phyloP scores from a whole-genome alignment of 768 basidiomycete genomes.

The Clavaria fumosa region DNA sequence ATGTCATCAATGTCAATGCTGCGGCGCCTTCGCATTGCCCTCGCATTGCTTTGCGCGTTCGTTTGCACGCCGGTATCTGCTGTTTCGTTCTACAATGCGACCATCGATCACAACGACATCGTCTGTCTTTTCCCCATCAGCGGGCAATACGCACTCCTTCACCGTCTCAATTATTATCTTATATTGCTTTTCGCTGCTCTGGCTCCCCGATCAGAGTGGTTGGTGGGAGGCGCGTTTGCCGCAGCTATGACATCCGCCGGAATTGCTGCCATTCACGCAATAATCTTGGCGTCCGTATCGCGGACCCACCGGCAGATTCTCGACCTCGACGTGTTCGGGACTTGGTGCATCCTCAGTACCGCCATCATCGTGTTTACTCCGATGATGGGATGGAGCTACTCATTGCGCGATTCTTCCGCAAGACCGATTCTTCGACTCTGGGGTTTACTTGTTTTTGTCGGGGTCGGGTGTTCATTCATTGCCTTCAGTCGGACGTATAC shows the following conservation, averaged over 20 bases:
- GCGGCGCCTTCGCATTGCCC: background rate
- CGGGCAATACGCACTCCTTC: constrained; percentile 4
- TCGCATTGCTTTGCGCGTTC: background rate
- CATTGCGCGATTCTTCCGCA: background rate
- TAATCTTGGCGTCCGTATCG: background rate
- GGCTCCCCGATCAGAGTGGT: background rate
- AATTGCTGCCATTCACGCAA: constrained; percentile 1
- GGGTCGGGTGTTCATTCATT: background rate
- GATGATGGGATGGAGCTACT: background rate
- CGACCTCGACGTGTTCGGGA: constrained; percentile 1
- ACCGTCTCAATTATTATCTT: constrained; percentile 2
- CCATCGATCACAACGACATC: background rate
- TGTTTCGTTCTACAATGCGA: background rate
- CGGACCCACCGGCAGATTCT: background rate
- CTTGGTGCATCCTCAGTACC: constrained; percentile 1
- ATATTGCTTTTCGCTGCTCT: constrained; percentile 1
- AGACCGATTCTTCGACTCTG: background rate
- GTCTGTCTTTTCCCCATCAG: constrained; percentile 1
- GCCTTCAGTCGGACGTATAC: background rate
- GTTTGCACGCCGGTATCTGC: background rate
- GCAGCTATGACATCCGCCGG: background rate
- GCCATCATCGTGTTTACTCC: background rate
- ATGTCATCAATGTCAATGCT: background rate
- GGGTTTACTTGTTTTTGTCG: background rate
- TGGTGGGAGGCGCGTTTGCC: constrained; percentile 2